phyloP scores from a whole-genome alignment of 2,329 filamentous ascomycete genomes.

The Beauveria caledonica region DNA sequence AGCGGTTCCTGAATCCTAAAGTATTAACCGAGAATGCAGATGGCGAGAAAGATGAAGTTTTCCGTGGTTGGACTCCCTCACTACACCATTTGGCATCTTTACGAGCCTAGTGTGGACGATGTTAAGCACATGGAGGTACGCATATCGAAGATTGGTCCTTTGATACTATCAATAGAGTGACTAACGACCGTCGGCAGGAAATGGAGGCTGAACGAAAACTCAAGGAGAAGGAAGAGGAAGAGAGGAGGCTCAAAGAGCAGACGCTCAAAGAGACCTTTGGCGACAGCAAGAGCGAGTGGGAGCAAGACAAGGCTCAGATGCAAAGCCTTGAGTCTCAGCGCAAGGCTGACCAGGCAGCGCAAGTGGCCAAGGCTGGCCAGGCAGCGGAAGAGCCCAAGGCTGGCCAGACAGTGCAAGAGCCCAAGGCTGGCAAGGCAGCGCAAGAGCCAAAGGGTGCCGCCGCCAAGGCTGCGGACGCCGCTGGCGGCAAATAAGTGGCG shows the following conservation, averaged over 20 bases:
- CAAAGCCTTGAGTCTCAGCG: conserved; percentile 46
- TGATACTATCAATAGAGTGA: background rate
- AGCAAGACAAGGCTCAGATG: conserved; percentile 78
- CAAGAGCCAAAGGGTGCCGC: conserved; percentile 8
- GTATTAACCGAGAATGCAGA: conserved; percentile 43
- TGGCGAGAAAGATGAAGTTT: conserved; percentile 93
- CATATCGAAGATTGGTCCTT: background rate
- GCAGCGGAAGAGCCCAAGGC: too few relatives aligned
- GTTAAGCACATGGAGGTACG: conserved; percentile 87
- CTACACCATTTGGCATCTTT: conserved; percentile 99
- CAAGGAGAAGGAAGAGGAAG: conserved; percentile 67
- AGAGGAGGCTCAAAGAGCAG: conserved; percentile 62
- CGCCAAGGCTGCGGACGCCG: conserved; percentile 10
- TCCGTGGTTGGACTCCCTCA: conserved; percentile 93
- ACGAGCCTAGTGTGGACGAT: conserved; percentile 97
- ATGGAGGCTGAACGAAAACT: conserved; percentile 79
- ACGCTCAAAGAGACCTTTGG: conserved; percentile 77
- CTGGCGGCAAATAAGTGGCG: conserved; percentile 5
- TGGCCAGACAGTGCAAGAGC: too few relatives aligned
- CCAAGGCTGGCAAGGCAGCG: background rate
- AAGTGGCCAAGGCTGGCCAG: background rate
- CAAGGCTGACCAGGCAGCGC: background rate
- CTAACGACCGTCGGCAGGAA: conserved; percentile 44
- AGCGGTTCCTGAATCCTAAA: background rate
- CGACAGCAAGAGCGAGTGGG: conserved; percentile 72